phyloP scores from a whole-genome alignment of 2,329 filamentous ascomycete genomes.

The Fusarium mangiferae region DNA sequence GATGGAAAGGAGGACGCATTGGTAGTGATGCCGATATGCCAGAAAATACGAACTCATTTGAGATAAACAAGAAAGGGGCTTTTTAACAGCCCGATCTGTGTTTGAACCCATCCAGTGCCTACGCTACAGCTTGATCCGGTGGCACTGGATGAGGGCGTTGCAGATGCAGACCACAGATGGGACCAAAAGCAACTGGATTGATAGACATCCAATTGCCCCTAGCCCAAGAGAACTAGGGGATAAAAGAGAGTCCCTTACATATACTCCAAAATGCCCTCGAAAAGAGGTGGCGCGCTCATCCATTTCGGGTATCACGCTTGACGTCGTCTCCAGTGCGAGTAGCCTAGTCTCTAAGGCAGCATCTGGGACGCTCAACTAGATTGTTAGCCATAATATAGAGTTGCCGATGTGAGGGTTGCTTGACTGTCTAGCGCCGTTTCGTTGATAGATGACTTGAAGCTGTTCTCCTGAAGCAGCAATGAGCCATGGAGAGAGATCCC shows the following conservation, averaged over 20 bases:
- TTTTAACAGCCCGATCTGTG: accelerated
- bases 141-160: not conserved
- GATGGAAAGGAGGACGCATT: not conserved
- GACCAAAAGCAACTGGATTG: too few species aligned
- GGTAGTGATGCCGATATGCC: accelerated
- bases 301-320: too few species aligned
- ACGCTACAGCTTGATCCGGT: not conserved
- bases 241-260: accelerated
- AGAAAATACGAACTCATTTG: too few species aligned
- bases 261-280: not conserved
- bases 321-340: not conserved
- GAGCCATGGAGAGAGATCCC: too few species aligned
- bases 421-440: accelerated
- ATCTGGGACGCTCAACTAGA: not conserved
- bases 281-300: too few species aligned
- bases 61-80: accelerated
- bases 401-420: accelerated
- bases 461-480: not conserved
- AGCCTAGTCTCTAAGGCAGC: not conserved
- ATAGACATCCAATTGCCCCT: not conserved
- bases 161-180: accelerated
- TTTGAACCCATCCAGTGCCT: too few species aligned
- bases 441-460: not conserved
- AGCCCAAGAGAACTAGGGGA: accelerated
- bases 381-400: not conserved